Evolutionary conservation across 257 asterid species (phyloP).

Genomic region (Echites panduratus): DNA sequence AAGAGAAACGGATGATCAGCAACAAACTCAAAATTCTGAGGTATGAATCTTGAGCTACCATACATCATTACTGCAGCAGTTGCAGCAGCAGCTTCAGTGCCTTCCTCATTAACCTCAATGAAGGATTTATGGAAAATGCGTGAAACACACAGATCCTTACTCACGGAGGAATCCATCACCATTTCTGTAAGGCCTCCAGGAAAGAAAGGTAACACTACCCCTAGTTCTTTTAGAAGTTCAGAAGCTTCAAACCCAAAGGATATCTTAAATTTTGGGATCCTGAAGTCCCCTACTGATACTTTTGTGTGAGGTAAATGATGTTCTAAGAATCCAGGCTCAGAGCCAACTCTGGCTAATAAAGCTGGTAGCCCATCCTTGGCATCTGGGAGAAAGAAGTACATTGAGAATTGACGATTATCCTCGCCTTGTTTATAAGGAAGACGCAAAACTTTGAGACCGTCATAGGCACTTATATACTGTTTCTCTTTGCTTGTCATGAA

Average conservation of each 20-base stretch:
- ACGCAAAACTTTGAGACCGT: constrained; percentile 31
- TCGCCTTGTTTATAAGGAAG: constrained; percentile 32
- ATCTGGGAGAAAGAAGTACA: constrained; percentile 26
- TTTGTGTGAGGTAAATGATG: constrained; percentile 11
- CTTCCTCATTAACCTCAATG: constrained; percentile 39
- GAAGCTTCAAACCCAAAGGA: constrained; percentile 40
- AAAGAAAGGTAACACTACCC: constrained; percentile 28
- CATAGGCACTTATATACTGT: constrained; percentile 20
- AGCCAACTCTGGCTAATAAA: constrained; percentile 20
- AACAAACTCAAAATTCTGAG: constrained; percentile 1
- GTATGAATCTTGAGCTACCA: too few relatives aligned
- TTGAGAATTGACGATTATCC: constrained; percentile 33
- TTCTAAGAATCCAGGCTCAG: constrained; percentile 29
- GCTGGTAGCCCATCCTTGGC: constrained; percentile 25
- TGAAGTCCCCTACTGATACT: constrained; percentile 9
- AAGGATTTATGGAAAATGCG: constrained; percentile 36
- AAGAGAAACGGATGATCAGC: constrained; percentile 41
- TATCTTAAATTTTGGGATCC: constrained; percentile 29
- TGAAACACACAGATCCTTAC: constrained; percentile 27
- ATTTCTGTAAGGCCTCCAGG: constrained; percentile 32
- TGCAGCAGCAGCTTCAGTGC: constrained; percentile 42
- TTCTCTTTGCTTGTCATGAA: background rate
- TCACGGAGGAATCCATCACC: constrained; percentile 27
- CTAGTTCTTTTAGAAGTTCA: constrained; percentile 22
- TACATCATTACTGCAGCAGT: constrained; percentile 20